Evolutionary conservation across 352 stramenopile genomes (phyloP), one percentile per base, ranked within the genome.

Genomic region (Blastocystis sp.): DNA sequence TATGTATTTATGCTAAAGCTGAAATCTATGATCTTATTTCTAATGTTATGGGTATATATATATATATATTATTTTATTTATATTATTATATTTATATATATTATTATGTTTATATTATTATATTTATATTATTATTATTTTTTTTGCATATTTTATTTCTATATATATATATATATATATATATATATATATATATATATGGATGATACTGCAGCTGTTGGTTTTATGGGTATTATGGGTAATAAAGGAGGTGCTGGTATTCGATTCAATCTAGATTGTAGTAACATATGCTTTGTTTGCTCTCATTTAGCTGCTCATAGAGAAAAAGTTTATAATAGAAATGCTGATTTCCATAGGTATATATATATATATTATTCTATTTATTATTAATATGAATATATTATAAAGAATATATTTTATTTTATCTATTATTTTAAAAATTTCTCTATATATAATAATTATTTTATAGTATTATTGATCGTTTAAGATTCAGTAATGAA

Each of bases 221-320:
- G 91, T 23, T 86, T 98, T 36, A 95, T 98, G 83, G 92, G 91
- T 13, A 83, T 96, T 71, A 80, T 92, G 75, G 93, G 93, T 40
- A 99, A 99, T 70, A 99, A 99, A 70, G 93, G 93, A 42, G 91
- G 86, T 46, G 85, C 84, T 1, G 80, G 80, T 4, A 77, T 98
- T 4, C 79, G 91, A 4, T 47, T 99, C 7, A 77, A 82, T 40
- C 89, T 98, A 67, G 95, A 97, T 68, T 82, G 91, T 72, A 93
- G 80, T 23, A 93, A 85, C 4, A 49, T 99, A 18, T 98, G 91
- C 72, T 96, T 99, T 76, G 81, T 98, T 16, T 96, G 84, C 66
- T 80, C 81, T 13, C 92, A 99, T 67, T 77, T 99, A 35, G 92
- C 92, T 0, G 91, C 92, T 0, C 90, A 99, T 73, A 77, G 89